Conservation (phyloP, 2,329 filamentous ascomycete species). For the Blastomyces parvus region DNA sequence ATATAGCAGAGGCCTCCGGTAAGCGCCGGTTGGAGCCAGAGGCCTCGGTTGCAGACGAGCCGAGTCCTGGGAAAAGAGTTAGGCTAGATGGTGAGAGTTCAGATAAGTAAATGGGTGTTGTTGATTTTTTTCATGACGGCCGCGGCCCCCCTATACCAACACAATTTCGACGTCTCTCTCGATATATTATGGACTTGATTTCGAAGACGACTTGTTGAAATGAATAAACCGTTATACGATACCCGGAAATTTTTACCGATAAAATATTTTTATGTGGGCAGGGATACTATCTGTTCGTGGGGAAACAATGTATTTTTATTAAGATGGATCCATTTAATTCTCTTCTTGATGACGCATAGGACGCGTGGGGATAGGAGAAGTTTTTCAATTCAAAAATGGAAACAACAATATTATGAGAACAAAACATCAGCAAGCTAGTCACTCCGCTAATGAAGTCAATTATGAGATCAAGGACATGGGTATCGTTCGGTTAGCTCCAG, state of each 20-base stretch:
- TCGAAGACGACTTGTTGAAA: background rate
- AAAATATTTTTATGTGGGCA: background rate
- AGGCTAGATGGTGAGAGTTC: background rate
- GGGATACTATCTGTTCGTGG: background rate
- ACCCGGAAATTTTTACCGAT: background rate
- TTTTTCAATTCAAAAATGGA: background rate
- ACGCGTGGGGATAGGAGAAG: background rate
- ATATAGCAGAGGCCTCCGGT: conserved; percentile 12
- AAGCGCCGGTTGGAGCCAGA: conserved; percentile 22
- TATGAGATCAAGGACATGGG: background rate
- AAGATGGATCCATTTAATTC: background rate
- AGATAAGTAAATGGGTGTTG: background rate
- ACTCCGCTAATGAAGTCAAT: background rate
- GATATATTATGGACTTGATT: background rate
- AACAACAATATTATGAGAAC: background rate
- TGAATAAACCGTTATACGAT: background rate
- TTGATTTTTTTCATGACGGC: too few species aligned
- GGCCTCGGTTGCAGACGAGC: conserved; percentile 15
- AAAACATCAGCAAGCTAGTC: background rate
- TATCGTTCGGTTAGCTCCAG: background rate
- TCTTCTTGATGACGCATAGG: background rate
- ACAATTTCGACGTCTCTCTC: background rate
- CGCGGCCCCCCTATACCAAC: background rate
- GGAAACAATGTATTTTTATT: conserved; percentile 3
- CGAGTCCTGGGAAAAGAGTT: conserved; percentile 7